Conservation (phyloP, 2,329 filamentous ascomycete species). For the Leptoxyphium fumago region DNA sequence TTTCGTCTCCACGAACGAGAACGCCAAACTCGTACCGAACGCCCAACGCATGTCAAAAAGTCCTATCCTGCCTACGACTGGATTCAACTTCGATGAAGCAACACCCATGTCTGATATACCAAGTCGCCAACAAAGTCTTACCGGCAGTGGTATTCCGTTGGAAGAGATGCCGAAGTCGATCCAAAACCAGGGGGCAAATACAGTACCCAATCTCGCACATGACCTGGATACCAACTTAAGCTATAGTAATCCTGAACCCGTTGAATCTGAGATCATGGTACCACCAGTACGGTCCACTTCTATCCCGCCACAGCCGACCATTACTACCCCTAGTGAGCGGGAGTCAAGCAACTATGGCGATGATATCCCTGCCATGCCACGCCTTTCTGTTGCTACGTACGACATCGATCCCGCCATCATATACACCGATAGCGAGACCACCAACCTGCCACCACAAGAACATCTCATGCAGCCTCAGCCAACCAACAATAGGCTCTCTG, state of each 20-base stretch:
- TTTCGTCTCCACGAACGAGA: conserved; percentile 25
- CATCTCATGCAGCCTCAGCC: conserved; percentile 7
- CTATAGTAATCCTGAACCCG: neutral
- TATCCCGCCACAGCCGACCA: conserved; percentile 10
- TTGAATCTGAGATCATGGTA: neutral
- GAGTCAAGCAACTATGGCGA: conserved; percentile 17
- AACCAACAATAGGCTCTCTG: conserved; percentile 30
- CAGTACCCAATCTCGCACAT: neutral
- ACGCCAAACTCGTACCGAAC: conserved; percentile 39
- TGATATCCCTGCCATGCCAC: conserved; percentile 6
- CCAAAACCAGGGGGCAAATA: neutral
- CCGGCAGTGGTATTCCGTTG: neutral
- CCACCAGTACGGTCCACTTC: neutral
- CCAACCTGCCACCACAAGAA: conserved; percentile 1
- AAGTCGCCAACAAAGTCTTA: conserved; percentile 3
- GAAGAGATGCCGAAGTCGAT: neutral
- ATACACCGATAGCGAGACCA: conserved; percentile 5
- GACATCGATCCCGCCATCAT: conserved; percentile 15
- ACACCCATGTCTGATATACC: conserved; percentile 1
- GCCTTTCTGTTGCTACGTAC: conserved; percentile 5
- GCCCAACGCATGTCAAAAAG: conserved; percentile 39
- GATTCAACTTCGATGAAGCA: neutral
- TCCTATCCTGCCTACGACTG: conserved; percentile 14
- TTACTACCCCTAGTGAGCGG: neutral
- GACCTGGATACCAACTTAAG: neutral